These are phyloP conservation scores for Xylaria nigripes DNA, from an alignment of 495 filamentous ascomycete genomes.

Conservation along the genomic window DNA sequence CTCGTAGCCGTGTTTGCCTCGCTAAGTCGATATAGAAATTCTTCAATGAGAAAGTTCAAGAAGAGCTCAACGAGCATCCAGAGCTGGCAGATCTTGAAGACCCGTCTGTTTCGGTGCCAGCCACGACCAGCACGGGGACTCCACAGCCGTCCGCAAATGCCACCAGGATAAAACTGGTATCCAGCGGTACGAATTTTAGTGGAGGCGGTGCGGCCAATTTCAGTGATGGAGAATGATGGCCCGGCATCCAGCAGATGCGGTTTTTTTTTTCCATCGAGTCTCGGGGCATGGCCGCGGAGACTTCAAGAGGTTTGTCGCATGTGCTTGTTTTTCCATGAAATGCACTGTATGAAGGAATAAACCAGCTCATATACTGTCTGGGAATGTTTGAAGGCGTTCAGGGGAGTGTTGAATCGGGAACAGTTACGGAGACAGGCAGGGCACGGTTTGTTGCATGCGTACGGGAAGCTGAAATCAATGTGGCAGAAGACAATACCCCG, in stretches of 20 bases:
- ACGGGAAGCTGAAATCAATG: constrained; percentile 14
- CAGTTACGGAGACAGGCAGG: background rate
- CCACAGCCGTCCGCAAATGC: constrained; percentile 49
- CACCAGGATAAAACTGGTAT: constrained; percentile 49
- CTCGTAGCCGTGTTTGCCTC: background rate
- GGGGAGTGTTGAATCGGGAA: constrained; percentile 1
- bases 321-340: background rate
- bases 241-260: background rate
- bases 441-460: constrained; percentile 16
- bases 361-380: background rate
- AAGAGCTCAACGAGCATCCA: constrained; percentile 61
- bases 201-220: constrained; percentile 30
- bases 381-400: constrained; percentile 9
- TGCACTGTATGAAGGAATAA: constrained; percentile 1
- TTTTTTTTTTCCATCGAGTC: background rate
- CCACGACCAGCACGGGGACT: constrained; percentile 60
- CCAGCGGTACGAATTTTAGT: constrained; percentile 40
- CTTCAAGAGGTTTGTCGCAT: background rate
- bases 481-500: constrained; percentile 23
- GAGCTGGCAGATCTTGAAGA: constrained; percentile 67
- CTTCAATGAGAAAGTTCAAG: constrained; percentile 58
- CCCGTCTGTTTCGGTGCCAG: constrained; percentile 50
- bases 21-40: constrained; percentile 44
- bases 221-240: constrained; percentile 40
- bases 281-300: background rate